Percentiles rank a stretch among this genome's conserved stretches.
Evolutionary conservation across 2,329 filamentous ascomycete genomes (phyloP).

Genomic region (Seiridium unicorne): DNA sequence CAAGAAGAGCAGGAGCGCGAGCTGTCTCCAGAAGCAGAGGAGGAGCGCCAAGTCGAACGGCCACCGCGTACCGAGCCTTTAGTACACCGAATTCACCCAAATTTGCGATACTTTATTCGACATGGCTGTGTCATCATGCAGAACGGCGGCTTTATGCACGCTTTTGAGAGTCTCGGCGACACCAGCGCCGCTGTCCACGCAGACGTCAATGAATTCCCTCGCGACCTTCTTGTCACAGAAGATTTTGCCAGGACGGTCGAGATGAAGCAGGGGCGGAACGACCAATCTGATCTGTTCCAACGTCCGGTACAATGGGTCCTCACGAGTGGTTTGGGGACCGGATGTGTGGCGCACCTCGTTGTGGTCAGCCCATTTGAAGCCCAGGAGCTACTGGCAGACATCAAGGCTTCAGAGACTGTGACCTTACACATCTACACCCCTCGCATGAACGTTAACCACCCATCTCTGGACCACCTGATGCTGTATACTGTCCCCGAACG

Average conservation of each 20-base stretch:
- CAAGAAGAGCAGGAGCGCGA: constrained; percentile 71
- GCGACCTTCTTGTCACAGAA: constrained; percentile 12
- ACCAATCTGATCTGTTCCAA: not conserved
- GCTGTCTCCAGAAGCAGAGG: constrained; percentile 61
- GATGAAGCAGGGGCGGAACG: not conserved
- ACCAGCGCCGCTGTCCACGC: constrained; percentile 40
- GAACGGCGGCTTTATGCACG: not conserved
- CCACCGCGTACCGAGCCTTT: constrained; percentile 38
- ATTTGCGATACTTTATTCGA: constrained; percentile 38
- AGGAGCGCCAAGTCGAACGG: constrained; percentile 54
- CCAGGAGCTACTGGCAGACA: constrained; percentile 40
- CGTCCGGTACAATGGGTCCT: not conserved
- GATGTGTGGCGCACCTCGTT: constrained; percentile 33
- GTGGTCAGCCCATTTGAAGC: constrained; percentile 63
- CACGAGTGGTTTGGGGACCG: not conserved
- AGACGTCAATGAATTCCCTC: constrained; percentile 31
- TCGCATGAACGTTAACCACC: constrained; percentile 33
- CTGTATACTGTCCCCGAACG: constrained; percentile 32
- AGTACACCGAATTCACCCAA: constrained; percentile 38
- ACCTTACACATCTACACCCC: constrained; percentile 52
- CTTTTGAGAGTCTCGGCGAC: constrained; percentile 25
- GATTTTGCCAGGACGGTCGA: constrained; percentile 16
- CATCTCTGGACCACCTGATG: constrained; percentile 42
- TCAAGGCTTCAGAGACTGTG: constrained; percentile 33
- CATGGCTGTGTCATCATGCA: constrained; percentile 26